Conservation (phyloP, 140 eudicot species). For the Stevia rebaudiana region DNA sequence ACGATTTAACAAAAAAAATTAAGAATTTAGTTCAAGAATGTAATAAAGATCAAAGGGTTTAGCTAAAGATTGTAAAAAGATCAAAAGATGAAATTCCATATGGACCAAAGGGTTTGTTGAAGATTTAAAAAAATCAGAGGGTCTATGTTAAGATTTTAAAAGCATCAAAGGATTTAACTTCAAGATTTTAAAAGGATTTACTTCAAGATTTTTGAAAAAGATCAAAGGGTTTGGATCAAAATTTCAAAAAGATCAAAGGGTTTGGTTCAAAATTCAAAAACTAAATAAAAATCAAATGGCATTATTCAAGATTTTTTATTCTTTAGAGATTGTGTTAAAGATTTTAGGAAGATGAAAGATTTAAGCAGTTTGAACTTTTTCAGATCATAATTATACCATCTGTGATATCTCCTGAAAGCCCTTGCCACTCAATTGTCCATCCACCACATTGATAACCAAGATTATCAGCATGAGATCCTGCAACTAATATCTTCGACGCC, state of each 20-base stretch:
- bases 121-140: background rate
- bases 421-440: constrained; percentile 86
- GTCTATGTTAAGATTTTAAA: background rate
- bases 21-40: background rate
- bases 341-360: background rate
- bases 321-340: background rate
- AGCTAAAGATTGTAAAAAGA: background rate
- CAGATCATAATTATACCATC: constrained; percentile 34
- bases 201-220: background rate
- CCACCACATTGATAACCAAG: constrained; percentile 92
- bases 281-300: background rate
- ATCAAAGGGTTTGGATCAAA: background rate
- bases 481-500: constrained; percentile 54
- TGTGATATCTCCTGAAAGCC: constrained; percentile 56
- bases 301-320: background rate
- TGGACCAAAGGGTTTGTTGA: background rate
- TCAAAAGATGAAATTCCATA: too few relatives aligned
- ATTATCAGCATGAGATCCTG: constrained; percentile 66
- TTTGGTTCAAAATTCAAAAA: background rate
- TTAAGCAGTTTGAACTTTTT: background rate
- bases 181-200: background rate
- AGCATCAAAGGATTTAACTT: background rate
- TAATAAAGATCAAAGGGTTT: background rate
- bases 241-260: background rate
- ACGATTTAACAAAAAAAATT: background rate